Evolutionary conservation across 2,329 filamentous ascomycete species (phyloP).

Genomic region (Fusarium veterinarium): DNA sequence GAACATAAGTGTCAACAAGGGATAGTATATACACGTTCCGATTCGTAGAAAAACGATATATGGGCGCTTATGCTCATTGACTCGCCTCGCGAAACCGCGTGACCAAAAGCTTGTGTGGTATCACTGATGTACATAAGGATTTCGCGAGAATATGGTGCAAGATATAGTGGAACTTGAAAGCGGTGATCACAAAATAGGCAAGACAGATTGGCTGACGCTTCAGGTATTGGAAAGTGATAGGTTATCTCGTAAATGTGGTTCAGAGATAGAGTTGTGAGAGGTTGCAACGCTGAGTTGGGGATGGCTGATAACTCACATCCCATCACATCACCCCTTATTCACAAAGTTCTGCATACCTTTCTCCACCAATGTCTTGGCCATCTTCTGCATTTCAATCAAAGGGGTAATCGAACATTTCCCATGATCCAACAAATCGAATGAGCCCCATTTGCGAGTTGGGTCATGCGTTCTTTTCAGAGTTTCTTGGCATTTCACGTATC

Average conservation of each 20-base stretch:
- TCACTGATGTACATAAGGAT: not conserved
- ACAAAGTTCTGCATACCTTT: constrained; percentile 6
- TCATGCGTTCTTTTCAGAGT: constrained; percentile 10
- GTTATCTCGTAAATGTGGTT: not conserved
- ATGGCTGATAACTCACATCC: not conserved
- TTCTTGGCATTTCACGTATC: not conserved
- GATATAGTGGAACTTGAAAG: not conserved
- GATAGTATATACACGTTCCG: not conserved
- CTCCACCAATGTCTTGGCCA: constrained; percentile 22
- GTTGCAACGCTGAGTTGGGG: not conserved
- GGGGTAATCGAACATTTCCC: not conserved
- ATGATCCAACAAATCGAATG: not conserved
- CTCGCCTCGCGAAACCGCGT: not conserved
- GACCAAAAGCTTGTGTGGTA: not conserved
- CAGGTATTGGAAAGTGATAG: not conserved
- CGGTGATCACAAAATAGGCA: not conserved
- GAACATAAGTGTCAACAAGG: not conserved
- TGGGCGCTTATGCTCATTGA: not conserved
- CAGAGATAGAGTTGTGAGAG: constrained; percentile 5
- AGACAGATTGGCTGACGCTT: not conserved
- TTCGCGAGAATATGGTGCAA: not conserved
- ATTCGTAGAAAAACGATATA: not conserved
- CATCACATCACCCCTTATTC: constrained; percentile 2
- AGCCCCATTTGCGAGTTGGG: constrained; percentile 11
- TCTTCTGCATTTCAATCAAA: constrained; percentile 12